Conservation (phyloP, 164 flowering plant genomes). For the Umbilicus rupestris region DNA sequence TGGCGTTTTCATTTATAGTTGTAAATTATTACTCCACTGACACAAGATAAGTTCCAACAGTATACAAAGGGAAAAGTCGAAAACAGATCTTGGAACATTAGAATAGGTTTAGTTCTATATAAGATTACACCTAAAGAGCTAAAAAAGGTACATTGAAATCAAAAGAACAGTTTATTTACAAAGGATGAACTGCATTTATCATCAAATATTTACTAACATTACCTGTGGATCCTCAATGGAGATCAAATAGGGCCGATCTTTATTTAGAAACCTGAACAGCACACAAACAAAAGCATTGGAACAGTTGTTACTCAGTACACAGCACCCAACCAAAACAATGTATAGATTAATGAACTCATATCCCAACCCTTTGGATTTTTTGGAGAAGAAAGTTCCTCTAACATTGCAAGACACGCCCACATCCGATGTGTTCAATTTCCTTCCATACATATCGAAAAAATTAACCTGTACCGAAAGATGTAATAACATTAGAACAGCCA, state of each 20-base stretch:
- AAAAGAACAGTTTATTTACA: no score
- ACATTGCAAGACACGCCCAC: conserved; percentile 86
- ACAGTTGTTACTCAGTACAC: neutral
- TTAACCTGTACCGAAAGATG: conserved; percentile 38
- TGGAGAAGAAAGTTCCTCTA: conserved; percentile 54
- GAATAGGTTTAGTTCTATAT: neutral
- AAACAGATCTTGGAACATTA: neutral
- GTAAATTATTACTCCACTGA: neutral
- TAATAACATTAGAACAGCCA: conserved; percentile 3
- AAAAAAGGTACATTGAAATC: neutral
- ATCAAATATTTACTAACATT: neutral
- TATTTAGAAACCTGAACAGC: conserved; percentile 41
- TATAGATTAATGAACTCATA: neutral
- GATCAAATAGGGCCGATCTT: conserved; percentile 44
- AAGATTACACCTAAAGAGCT: neutral
- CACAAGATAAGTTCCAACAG: neutral
- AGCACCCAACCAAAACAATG: neutral
- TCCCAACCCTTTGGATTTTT: conserved; percentile 66
- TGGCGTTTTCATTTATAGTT: neutral
- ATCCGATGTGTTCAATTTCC: conserved; percentile 66
- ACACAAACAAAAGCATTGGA: conserved; percentile 7
- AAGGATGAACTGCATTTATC: neutral
- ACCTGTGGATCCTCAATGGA: conserved; percentile 98
- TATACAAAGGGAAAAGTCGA: neutral
- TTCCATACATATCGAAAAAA: conserved; percentile 90